These are phyloP conservation scores for Achaetomium macrosporum DNA, from an alignment of 2,329 filamentous ascomycete genomes.

Conservation along the genomic window DNA sequence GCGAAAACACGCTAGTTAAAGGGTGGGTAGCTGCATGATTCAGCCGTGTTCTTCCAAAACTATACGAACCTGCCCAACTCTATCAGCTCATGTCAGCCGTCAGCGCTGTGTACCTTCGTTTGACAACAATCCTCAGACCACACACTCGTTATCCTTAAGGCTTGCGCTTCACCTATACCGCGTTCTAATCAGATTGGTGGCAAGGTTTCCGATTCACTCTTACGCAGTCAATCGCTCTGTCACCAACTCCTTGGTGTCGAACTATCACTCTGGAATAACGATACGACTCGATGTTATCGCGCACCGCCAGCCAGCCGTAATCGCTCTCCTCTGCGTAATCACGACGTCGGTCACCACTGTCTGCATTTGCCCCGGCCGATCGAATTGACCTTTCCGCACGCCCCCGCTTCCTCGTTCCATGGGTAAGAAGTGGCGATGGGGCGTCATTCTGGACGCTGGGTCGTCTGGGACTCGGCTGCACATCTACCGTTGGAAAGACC, in stretches of 20 bases:
- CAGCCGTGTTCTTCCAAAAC: constrained; percentile 1
- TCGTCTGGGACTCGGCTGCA: constrained; percentile 95
- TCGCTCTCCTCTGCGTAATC: not conserved
- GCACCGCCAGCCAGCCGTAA: not conserved
- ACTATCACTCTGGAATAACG: not conserved
- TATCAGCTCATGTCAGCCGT: constrained; percentile 19
- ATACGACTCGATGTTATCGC: constrained; percentile 7
- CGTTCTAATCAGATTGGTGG: constrained; percentile 10
- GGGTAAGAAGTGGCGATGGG: constrained; percentile 56
- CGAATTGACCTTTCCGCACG: not conserved
- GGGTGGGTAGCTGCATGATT: constrained; percentile 13
- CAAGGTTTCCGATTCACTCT: not conserved
- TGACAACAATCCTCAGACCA: constrained; percentile 8
- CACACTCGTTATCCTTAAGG: constrained; percentile 19
- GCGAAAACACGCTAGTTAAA: constrained; percentile 16
- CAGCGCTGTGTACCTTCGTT: constrained; percentile 24
- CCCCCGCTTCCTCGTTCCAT: constrained; percentile 11
- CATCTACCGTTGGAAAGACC: constrained; percentile 89
- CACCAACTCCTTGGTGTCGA: constrained; percentile 1
- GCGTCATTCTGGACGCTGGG: constrained; percentile 93
- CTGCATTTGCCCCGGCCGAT: not conserved
- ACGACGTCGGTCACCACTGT: not conserved
- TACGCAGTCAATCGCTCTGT: constrained; percentile 1
- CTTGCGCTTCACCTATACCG: constrained; percentile 9
- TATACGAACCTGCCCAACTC: not conserved